Conservation (phyloP, 2,329 filamentous ascomycete genomes). For the Penicillium sumatraense region DNA sequence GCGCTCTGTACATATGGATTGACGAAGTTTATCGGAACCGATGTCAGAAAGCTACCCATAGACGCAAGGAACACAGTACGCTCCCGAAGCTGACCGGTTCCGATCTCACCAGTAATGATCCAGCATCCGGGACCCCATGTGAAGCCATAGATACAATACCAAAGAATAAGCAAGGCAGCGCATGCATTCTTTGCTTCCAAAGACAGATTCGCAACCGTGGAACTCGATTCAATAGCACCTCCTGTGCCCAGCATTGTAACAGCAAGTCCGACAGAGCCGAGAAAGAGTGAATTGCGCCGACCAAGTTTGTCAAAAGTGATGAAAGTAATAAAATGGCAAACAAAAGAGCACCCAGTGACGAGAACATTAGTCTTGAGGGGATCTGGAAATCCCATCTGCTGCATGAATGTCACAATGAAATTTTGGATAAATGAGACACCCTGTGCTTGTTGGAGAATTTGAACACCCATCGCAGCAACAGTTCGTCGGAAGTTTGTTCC, state of each 20-base stretch:
- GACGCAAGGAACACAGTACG: constrained; percentile 1
- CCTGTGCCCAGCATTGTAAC: constrained; percentile 2
- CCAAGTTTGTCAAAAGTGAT: background rate
- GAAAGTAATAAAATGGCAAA: background rate
- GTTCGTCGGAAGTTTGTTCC: background rate
- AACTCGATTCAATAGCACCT: constrained; percentile 2
- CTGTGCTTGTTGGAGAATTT: background rate
- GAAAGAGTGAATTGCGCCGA: constrained; percentile 2
- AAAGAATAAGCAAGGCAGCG: background rate
- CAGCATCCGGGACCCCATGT: constrained; percentile 2
- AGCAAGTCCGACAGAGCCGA: background rate
- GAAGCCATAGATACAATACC: constrained; percentile 6
- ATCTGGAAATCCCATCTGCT: constrained; percentile 10
- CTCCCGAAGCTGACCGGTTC: constrained; percentile 1
- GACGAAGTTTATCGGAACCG: constrained; percentile 1
- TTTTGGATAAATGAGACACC: background rate
- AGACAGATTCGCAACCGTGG: background rate
- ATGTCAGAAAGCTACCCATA: constrained; percentile 3
- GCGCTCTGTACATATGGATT: background rate
- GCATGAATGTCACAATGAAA: constrained; percentile 18
- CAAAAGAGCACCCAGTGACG: constrained; percentile 5
- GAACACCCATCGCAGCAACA: background rate
- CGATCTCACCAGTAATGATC: constrained; percentile 2
- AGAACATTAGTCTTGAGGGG: constrained; percentile 1
- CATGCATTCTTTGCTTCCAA: background rate